Evolutionary conservation across 2,329 filamentous ascomycete species (phyloP).

Genomic region (Verticillium zaregamsianum): DNA sequence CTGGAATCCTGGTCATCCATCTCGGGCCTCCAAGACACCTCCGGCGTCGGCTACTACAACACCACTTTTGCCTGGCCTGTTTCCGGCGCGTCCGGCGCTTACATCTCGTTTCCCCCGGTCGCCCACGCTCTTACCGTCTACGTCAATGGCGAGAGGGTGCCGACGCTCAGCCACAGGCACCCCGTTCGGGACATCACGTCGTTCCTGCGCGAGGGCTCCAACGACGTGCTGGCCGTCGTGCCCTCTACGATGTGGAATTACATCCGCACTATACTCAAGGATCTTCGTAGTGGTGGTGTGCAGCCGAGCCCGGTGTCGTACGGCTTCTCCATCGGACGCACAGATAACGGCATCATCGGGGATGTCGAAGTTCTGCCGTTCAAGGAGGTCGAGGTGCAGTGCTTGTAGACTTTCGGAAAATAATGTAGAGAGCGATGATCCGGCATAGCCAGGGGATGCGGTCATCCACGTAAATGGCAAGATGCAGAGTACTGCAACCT

Average conservation of each 20-base stretch:
- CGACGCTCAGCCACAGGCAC: not conserved
- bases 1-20: conserved; percentile 5
- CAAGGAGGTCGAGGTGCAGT: not conserved
- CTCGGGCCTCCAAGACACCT: not conserved
- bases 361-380: conserved; percentile 1
- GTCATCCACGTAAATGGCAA: no score
- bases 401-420: no score
- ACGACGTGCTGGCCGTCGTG: conserved; percentile 3
- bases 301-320: not conserved
- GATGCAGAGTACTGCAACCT: no score
- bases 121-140: not conserved
- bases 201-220: conserved; percentile 2
- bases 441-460: no score
- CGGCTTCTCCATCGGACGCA: not conserved
- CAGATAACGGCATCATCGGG: conserved; percentile 7
- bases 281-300: not conserved
- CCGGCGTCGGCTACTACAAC: conserved; percentile 8
- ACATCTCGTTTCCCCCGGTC: conserved; percentile 2
- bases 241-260: conserved; percentile 10
- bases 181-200: conserved; percentile 1
- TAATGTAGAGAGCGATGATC: no score
- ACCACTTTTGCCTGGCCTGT: conserved; percentile 5
- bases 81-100: not conserved
- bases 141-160: conserved; percentile 1
- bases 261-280: not conserved